phyloP scores from a whole-genome alignment of 2,329 filamentous ascomycete genomes.

The Nothomitra cinnamomea region DNA sequence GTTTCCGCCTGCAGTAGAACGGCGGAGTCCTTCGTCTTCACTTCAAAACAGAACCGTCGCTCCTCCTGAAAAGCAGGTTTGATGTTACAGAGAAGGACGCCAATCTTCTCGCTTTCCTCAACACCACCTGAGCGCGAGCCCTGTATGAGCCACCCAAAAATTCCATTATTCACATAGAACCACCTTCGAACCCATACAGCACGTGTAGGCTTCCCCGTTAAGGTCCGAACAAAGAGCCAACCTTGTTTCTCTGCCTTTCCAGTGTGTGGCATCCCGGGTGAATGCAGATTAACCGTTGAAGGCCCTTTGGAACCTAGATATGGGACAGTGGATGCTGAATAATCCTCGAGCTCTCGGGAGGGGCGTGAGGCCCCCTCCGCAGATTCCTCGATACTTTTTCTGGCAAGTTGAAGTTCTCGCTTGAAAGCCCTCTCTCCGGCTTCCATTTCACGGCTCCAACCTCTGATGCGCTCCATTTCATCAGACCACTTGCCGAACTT shows the following conservation, averaged over 20 bases:
- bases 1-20: constrained; percentile 86
- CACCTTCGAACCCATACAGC: constrained; percentile 83
- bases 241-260: constrained; percentile 66
- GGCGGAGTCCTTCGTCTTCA: constrained; percentile 91
- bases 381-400: constrained; percentile 66
- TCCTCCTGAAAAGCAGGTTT: constrained; percentile 86
- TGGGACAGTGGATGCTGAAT: constrained; percentile 75
- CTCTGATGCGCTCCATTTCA: constrained; percentile 82
- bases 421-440: constrained; percentile 69
- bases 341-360: constrained; percentile 84
- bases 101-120: constrained; percentile 89
- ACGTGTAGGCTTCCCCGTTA: constrained; percentile 74
- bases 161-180: constrained; percentile 91
- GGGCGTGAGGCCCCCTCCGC: constrained; percentile 57
- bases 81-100: constrained; percentile 82
- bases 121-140: constrained; percentile 66
- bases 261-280: constrained; percentile 20
- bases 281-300: constrained; percentile 31
- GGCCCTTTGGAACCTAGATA: constrained; percentile 59
- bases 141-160: constrained; percentile 88
- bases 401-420: constrained; percentile 59
- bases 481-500: constrained; percentile 48
- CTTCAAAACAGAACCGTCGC: constrained; percentile 89
- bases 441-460: constrained; percentile 93
- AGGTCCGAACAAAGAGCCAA: constrained; percentile 72